phyloP scores from a whole-genome alignment of 805 yeast genomes.

The Candida cerambycidarum region DNA sequence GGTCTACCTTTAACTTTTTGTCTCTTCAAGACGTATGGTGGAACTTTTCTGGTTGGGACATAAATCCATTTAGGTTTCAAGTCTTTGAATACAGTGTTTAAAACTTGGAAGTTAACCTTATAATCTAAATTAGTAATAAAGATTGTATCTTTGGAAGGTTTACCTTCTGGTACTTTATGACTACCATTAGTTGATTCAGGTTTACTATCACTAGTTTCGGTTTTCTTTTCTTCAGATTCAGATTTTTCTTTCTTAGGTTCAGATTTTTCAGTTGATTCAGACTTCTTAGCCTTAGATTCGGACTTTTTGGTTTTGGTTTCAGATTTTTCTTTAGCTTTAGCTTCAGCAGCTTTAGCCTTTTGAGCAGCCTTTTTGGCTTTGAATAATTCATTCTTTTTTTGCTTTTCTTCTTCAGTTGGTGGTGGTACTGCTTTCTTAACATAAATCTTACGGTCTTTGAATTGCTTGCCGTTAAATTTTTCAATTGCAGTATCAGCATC shows the following conservation, averaged over 20 bases:
- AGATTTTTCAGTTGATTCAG: conserved; percentile 7
- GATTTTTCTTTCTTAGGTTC: background rate
- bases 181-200: conserved; percentile 4
- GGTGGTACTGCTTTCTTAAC: conserved; percentile 56
- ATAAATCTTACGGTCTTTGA: conserved; percentile 48
- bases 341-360: conserved; percentile 10
- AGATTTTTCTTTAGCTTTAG: background rate
- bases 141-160: conserved; percentile 56
- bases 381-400: conserved; percentile 34
- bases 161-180: conserved; percentile 43
- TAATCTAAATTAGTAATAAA: conserved; percentile 62
- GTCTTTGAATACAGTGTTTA: conserved; percentile 46
- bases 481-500: conserved; percentile 47
- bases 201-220: conserved; percentile 2
- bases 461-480: conserved; percentile 40
- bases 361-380: conserved; percentile 20
- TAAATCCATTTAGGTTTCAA: conserved; percentile 57
- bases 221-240: conserved; percentile 2
- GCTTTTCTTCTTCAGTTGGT: conserved; percentile 46
- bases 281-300: conserved; percentile 14
- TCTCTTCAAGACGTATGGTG: conserved; percentile 42
- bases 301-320: conserved; percentile 3
- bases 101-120: conserved; percentile 45
- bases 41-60: conserved; percentile 54
- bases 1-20: conserved; percentile 45